These are phyloP conservation scores for Boletus reticuloceps DNA, from an alignment of 768 basidiomycete species.

Conservation along the genomic window DNA sequence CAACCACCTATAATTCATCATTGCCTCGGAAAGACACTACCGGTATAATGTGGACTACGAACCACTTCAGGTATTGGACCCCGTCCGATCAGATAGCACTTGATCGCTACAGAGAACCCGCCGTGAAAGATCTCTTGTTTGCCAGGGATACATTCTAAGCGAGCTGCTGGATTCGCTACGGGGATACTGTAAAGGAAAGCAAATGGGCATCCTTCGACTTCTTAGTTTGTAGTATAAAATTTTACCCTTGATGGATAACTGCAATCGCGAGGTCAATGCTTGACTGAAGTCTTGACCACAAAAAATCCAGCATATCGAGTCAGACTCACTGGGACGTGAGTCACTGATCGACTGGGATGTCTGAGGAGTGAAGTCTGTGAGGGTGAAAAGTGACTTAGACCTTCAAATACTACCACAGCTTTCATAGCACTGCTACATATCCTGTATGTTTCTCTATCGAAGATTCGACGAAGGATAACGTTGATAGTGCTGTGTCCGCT, in stretches of 20 bases:
- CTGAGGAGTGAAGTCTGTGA: not conserved
- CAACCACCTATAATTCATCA: constrained; percentile 2
- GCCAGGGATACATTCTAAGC: constrained; percentile 10
- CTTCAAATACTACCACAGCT: not conserved
- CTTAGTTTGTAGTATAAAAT: not conserved
- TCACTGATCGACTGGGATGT: not conserved
- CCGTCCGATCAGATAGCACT: constrained; percentile 2
- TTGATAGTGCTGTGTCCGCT: too few relatives aligned
- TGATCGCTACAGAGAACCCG: constrained; percentile 6
- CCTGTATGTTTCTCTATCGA: not conserved
- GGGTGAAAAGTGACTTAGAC: not conserved
- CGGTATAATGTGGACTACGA: not conserved
- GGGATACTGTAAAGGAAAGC: not conserved
- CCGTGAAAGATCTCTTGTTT: constrained; percentile 6
- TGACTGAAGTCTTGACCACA: not conserved
- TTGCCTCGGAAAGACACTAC: not conserved
- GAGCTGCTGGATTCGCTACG: not conserved
- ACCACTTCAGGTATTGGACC: constrained; percentile 10
- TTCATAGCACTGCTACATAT: not conserved
- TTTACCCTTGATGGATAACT: not conserved
- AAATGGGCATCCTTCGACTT: not conserved
- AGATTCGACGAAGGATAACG: too few relatives aligned
- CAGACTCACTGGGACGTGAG: not conserved
- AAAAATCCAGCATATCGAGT: not conserved
- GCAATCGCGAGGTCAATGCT: not conserved